Evolutionary conservation across 495 filamentous ascomycete species (phyloP).

Genomic region (Penicillium macrosclerotiorum): DNA sequence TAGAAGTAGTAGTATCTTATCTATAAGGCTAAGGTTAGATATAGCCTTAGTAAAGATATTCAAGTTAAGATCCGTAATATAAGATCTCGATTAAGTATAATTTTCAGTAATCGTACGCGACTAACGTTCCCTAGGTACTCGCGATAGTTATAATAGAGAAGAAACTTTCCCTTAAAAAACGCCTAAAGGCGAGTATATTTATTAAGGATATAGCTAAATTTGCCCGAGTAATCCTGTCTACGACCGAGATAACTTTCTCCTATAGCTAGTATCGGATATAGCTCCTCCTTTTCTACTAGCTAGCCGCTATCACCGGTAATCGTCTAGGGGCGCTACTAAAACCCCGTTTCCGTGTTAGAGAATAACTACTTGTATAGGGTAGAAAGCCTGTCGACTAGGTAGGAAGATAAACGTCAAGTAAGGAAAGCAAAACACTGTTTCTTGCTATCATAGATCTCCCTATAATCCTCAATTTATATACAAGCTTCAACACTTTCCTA

Average conservation of each 20-base stretch:
- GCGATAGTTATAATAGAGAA: slow-evolving; percentile 24
- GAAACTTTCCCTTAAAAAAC: slow-evolving; percentile 13
- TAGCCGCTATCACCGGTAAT: slow-evolving; percentile 34
- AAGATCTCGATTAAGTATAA: slow-evolving; percentile 5
- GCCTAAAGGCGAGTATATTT: slow-evolving; percentile 31
- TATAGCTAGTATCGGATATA: slow-evolving; percentile 32
- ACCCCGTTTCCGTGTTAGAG: no score
- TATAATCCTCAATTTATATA: no score
- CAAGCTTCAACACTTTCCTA: no score
- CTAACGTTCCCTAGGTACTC: slow-evolving; percentile 21
- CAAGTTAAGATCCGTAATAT: slow-evolving; percentile 24
- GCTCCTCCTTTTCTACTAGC: slow-evolving; percentile 34
- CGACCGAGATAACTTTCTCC: slow-evolving; percentile 32
- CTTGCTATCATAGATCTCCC: no score
- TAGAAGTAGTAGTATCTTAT: slow-evolving; percentile 39
- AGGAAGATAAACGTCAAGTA: no score
- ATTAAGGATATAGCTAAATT: slow-evolving; percentile 37
- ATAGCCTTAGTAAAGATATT: slow-evolving; percentile 24
- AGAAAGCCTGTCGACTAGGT: no score
- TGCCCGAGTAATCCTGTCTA: slow-evolving; percentile 26
- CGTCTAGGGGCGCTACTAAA: slow-evolving; percentile 30
- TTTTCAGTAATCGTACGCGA: background rate
- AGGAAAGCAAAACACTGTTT: no score
- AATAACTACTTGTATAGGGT: no score
- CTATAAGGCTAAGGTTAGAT: slow-evolving; percentile 20